Base-by-base conservation (phyloP, 2,329 filamentous ascomycete species). In the Ascochyta rabiei region DNA sequence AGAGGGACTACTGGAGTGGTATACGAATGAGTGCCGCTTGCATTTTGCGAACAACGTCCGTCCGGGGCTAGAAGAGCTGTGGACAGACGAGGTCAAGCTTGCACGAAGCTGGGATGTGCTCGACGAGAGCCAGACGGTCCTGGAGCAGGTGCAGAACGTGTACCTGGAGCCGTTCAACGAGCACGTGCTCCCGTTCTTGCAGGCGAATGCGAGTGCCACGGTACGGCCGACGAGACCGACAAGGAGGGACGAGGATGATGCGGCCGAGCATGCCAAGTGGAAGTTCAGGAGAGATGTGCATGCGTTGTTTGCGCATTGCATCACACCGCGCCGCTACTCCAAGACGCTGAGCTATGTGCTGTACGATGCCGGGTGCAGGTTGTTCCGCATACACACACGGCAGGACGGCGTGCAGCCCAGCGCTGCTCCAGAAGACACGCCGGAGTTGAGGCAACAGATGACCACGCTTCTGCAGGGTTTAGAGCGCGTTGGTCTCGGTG, bases 401-500 rank as follows among this genome's bases (percentile, higher is more conserved):
- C 65, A 65, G 15, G 66, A 73, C 47, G 67, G 63, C 2, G 18
- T 69, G 3, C 57, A 67, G 39, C 43, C 56, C 10, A 55, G 44
- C 26, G 37, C 56, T n/a, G 50, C 57, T 8, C 59, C 61, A 13
- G 62, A 69, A 30, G 47, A 65, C 16, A 60, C 60, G 1, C 55
- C 63, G 4, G 59, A 62, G 19, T 78, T 82, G 52, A 78, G 80
- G 31, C 75, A 79, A 28, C 81, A 84, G 44, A 75, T 90, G 41
- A 73, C 84, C 26, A 70, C 79, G 35, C 74, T 90, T 16, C 76
- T 89, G 2, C 80, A 83, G 43, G 82, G 84, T 8, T 76, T 92
- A 15, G 78, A 82, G 61, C 80, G 83, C 41, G 84, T 91, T 19
- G 89, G 89, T 0, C 76, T 92, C 16, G 86, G 86, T 1, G 88